A percentile compares a stretch with the other conserved stretches of the same genome.
Conservation (phyloP, 164 flowering plant genomes). For the Magnolia sinica region DNA sequence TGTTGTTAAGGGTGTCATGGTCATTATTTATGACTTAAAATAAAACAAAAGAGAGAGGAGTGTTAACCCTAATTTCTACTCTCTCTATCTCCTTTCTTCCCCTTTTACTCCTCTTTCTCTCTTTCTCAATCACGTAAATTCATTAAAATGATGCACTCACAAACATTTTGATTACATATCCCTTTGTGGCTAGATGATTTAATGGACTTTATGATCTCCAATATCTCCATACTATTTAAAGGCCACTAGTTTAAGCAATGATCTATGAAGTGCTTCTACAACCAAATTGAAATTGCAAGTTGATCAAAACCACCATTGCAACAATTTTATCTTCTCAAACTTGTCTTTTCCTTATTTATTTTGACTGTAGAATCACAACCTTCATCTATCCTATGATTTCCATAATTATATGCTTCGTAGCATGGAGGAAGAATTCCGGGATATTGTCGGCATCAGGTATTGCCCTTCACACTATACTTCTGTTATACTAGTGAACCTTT, state of each 20-base stretch:
- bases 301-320: background rate
- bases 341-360: conserved; percentile 1
- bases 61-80: no score
- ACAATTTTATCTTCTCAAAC: background rate
- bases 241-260: background rate
- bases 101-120: no score
- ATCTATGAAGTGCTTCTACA: background rate
- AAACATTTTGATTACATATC: no score
- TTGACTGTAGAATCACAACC: conserved; percentile 67
- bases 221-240: no score
- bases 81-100: no score
- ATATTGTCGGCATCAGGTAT: conserved; percentile 88
- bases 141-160: no score
- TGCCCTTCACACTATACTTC: background rate
- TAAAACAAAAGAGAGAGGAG: no score
- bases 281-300: background rate
- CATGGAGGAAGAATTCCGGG: conserved; percentile 95
- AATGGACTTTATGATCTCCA: background rate
- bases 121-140: no score
- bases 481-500: background rate
- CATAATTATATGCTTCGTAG: conserved; percentile 86
- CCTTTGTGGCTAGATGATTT: no score
- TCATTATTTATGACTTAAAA: no score
- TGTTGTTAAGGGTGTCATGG: no score
- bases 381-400: conserved; percentile 78